Base-by-base conservation (phyloP, 108 stramenopile species). In the Fragilariopsis cylindrus region DNA sequence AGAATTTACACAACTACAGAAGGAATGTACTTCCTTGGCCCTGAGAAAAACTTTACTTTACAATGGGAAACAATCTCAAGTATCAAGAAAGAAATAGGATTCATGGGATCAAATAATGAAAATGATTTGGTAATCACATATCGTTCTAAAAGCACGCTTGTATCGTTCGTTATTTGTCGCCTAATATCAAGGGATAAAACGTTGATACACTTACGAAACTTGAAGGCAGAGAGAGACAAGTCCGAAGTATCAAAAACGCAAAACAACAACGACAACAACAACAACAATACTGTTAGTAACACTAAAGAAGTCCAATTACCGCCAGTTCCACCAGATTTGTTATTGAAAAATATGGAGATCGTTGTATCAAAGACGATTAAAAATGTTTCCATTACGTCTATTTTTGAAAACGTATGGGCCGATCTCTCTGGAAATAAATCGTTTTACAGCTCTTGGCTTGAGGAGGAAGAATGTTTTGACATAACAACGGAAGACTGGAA, bases 371-470 rank as follows among this genome's bases (percentile, higher is more conserved):
- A 87, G 43, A 73, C 53, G 7, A 66, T 95, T 5, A 82, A 76
- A 60, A 81, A 82, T 71, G 78, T 92, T 15, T 82, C 88, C 4
- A 87, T 95, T 56, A 71, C 83, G 21, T 53, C 72, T 39, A 84
- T 90, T 44, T 91, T 89, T 69, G 74, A 84, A 41, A 79, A 74
- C 19, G 88, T 81, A 13, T 94, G 91, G 91, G 88, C 89, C 3
- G 88, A 92, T 47, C 49, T 7, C 39, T 13, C 55, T 19, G 83
- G 77, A 5, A 57, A 69, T 41, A 76, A 77, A 57, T 82, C 87
- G 4, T 84, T 95, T 47, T 92, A 95, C 80, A 58, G 74, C 39
- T 81, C 83, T 50, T 95, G 88, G 89, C 77, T 92, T 0, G 83
- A 87, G 60, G 58, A 54, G 49, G 87, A 82, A 62, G 87, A 82